Evolutionary conservation across 257 asterid genomes (phyloP).

Genomic region (Hygrophila difformis): DNA sequence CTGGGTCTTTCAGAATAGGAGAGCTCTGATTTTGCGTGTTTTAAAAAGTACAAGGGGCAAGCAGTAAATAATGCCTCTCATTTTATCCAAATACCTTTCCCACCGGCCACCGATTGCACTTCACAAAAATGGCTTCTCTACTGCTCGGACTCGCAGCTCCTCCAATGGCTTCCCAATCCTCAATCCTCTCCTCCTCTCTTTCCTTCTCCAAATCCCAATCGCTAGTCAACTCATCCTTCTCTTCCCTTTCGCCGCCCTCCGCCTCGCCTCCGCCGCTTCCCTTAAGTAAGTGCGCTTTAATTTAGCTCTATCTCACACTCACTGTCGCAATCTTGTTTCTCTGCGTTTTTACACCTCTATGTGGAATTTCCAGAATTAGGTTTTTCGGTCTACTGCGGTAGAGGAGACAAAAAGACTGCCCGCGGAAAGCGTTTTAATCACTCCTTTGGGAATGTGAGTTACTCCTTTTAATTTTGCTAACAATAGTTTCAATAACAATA

Average conservation of each 20-base stretch:
- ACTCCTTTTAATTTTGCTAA: neutral
- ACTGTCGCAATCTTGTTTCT: neutral
- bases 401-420: conserved; percentile 96
- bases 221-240: conserved; percentile 22
- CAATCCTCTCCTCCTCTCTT: conserved; percentile 26
- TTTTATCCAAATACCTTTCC: neutral
- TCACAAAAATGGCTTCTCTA: conserved; percentile 51
- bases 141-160: conserved; percentile 36
- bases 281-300: conserved; percentile 46
- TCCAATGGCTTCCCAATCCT: conserved; percentile 44
- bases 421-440: conserved; percentile 91
- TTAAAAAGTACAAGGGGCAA: too few species aligned
- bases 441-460: conserved; percentile 86
- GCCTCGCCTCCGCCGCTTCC: conserved; percentile 35
- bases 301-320: neutral
- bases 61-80: too few species aligned
- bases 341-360: neutral
- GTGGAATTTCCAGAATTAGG: neutral
- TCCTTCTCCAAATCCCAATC: conserved; percentile 46
- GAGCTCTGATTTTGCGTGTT: too few species aligned
- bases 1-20: too few species aligned
- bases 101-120: conserved; percentile 21
- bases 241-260: conserved; percentile 20
- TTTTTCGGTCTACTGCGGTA: conserved; percentile 72
- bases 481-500: neutral